Percentiles rank a stretch among this genome's conserved stretches.
phyloP scores from a whole-genome alignment of 2,329 filamentous ascomycete species.

The Fusarium transvaalense region DNA sequence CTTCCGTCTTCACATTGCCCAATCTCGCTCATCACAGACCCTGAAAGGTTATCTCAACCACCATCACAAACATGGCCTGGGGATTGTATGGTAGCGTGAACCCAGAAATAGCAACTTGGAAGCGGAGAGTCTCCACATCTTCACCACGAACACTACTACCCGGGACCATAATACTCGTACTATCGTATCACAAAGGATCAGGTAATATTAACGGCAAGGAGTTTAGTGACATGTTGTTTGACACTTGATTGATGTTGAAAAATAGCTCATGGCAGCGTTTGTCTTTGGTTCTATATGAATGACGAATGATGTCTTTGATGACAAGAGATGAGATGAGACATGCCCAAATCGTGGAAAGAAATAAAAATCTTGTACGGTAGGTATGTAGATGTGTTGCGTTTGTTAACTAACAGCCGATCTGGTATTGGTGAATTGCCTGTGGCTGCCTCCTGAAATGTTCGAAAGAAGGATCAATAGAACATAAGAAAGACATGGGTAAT shows the following conservation, averaged over 20 bases:
- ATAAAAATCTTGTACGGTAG: slow-evolving; percentile 3
- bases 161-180: not conserved
- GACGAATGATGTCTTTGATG: slow-evolving; percentile 1
- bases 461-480: slow-evolving; percentile 25
- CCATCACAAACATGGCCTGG: slow-evolving; percentile 7
- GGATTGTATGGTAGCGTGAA: not conserved
- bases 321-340: slow-evolving; percentile 14
- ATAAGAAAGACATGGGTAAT: slow-evolving; percentile 13
- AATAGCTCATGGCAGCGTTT: not conserved
- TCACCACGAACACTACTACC: slow-evolving; percentile 1
- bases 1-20: slow-evolving; percentile 3
- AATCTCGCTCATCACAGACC: slow-evolving; percentile 33
- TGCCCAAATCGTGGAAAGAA: not conserved
- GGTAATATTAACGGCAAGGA: not conserved
- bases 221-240: not conserved
- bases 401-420: not conserved
- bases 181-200: not conserved
- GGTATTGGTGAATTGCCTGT: not conserved
- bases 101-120: slow-evolving; percentile 31
- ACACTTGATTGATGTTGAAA: not conserved
- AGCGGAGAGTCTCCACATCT: slow-evolving; percentile 22
- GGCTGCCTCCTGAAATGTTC: slow-evolving; percentile 1
- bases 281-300: slow-evolving; percentile 7
- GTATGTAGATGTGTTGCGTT: slow-evolving; percentile 6
- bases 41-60: slow-evolving; percentile 28